Conservation (phyloP, 2,329 filamentous ascomycete species). For the Atkinsonella hypoxylon region DNA sequence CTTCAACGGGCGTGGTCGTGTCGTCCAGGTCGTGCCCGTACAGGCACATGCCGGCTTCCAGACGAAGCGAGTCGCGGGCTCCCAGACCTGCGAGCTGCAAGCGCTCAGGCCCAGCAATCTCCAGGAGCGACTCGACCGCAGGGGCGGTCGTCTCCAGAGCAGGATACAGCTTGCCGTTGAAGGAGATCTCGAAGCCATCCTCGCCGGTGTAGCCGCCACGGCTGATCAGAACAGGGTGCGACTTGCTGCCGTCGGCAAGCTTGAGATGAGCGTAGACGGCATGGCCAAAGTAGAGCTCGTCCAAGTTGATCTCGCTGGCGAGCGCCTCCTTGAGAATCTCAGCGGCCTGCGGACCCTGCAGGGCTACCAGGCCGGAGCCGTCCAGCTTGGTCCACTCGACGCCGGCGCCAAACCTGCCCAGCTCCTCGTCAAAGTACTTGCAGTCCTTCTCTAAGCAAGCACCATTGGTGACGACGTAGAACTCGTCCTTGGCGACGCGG, state of each 20-base stretch:
- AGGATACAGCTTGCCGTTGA: conserved; percentile 35
- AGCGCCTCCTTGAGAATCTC: conserved; percentile 57
- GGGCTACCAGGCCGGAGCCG: conserved; percentile 67
- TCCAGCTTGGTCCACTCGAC: conserved; percentile 59
- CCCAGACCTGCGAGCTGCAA: conserved; percentile 79
- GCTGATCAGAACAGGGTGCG: conserved; percentile 50
- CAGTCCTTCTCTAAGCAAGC: conserved; percentile 84
- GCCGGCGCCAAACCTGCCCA: conserved; percentile 43
- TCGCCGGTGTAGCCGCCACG: conserved; percentile 94
- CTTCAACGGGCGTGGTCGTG: conserved; percentile 47
- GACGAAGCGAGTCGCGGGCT: conserved; percentile 78
- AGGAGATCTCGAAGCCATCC: conserved; percentile 94
- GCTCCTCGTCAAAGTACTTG: conserved; percentile 59
- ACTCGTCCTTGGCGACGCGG: conserved; percentile 57
- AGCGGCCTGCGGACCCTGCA: conserved; percentile 74
- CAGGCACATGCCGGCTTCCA: conserved; percentile 98
- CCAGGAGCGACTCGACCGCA: conserved; percentile 56
- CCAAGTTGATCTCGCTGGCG: conserved; percentile 41
- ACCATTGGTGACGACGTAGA: conserved; percentile 94
- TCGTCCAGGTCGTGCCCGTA: conserved; percentile 97
- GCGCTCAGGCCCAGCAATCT: conserved; percentile 44
- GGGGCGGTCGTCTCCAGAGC: conserved; percentile 33
- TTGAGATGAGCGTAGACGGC: conserved; percentile 54
- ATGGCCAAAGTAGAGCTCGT: conserved; percentile 70
- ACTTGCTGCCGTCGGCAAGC: conserved; percentile 37